phyloP scores from a whole-genome alignment of 306 rosid species.

The Castanea sativa region DNA sequence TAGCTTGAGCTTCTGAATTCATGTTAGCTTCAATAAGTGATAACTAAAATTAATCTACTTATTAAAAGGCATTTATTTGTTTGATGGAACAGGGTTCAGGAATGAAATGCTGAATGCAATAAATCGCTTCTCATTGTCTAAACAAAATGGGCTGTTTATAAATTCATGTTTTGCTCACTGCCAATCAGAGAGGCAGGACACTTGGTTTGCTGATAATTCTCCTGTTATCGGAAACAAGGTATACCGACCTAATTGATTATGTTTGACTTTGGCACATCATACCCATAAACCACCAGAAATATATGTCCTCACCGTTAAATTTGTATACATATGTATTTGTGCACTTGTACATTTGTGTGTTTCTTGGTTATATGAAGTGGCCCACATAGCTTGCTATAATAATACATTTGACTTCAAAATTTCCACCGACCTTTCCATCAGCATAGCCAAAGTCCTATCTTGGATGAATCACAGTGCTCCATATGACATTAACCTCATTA shows the following conservation, averaged over 20 bases:
- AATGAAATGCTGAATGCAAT: constrained; percentile 67
- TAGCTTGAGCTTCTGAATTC: background rate
- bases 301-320: background rate
- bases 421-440: background rate
- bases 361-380: background rate
- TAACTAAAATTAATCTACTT: background rate
- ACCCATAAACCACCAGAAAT: background rate
- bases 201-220: constrained; percentile 87
- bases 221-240: constrained; percentile 75
- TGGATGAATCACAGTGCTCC: background rate
- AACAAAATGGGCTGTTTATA: constrained; percentile 66
- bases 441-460: background rate
- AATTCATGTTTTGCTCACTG: constrained; percentile 94
- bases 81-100: constrained; percentile 64
- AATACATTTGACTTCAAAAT: background rate
- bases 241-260: constrained; percentile 1
- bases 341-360: background rate
- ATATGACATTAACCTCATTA: background rate
- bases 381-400: background rate
- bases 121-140: constrained; percentile 51
- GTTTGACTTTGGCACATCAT: background rate
- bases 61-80: background rate
- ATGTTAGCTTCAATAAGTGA: background rate
- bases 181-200: constrained; percentile 92
- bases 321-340: background rate